Evolutionary conservation across 1,284 basidiomycete genomes (phyloP).

Genomic region (Papiliotrema nemorosa): DNA sequence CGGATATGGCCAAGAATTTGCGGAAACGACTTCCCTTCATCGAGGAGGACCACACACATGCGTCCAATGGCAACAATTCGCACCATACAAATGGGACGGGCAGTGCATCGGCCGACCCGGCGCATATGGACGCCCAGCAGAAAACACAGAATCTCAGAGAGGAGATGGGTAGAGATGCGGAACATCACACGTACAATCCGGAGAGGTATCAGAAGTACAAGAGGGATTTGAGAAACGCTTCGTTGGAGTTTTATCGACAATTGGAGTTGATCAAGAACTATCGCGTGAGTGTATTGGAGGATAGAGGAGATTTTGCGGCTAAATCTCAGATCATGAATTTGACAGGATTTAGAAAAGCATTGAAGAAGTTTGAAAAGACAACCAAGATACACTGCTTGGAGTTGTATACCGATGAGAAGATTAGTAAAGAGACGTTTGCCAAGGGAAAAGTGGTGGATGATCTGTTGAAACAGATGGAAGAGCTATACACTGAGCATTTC

Average conservation of each 20-base stretch:
- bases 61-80: not conserved
- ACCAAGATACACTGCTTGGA: conserved; percentile 61
- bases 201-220: conserved; percentile 78
- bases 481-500: conserved; percentile 68
- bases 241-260: conserved; percentile 79
- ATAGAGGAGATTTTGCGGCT: conserved; percentile 5
- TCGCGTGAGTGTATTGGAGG: conserved; percentile 56
- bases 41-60: not conserved
- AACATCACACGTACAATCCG: conserved; percentile 56
- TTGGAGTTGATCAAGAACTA: conserved; percentile 79
- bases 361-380: conserved; percentile 92
- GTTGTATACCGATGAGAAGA: conserved; percentile 72
- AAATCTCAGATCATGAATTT: conserved; percentile 69
- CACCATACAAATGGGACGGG: too few relatives aligned
- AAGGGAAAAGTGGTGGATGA: conserved; percentile 58
- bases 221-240: conserved; percentile 74
- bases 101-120: too few relatives aligned
- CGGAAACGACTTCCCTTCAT: conserved; percentile 23
- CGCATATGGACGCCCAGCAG: not conserved
- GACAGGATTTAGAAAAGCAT: conserved; percentile 82
- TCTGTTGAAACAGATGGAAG: conserved; percentile 71
- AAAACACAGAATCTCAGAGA: conserved; percentile 21
- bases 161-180: conserved; percentile 30
- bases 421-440: conserved; percentile 52
- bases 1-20: conserved; percentile 17